These are phyloP conservation scores for Arthroderma sp. DNA, from an alignment of 2,329 filamentous ascomycete species.

Conservation along the genomic window DNA sequence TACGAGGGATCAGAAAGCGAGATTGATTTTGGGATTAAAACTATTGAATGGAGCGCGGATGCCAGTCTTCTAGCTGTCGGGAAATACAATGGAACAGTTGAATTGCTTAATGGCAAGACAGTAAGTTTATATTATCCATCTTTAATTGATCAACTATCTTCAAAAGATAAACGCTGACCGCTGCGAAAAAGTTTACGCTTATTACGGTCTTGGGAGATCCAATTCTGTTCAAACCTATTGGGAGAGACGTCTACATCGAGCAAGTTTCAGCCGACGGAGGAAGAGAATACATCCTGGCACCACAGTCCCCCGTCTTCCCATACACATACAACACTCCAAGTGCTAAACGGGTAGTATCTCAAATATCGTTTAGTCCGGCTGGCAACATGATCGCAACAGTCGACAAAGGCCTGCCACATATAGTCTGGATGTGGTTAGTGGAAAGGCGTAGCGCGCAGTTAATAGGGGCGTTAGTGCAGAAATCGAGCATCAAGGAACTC, in stretches of 20 bases:
- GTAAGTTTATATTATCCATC: constrained; percentile 15
- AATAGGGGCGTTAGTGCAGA: constrained; percentile 28
- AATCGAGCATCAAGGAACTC: constrained; percentile 27
- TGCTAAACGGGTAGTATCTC: constrained; percentile 23
- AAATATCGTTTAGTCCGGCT: constrained; percentile 27
- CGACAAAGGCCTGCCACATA: constrained; percentile 28
- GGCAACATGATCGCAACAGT: constrained; percentile 26
- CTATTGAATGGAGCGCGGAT: constrained; percentile 40
- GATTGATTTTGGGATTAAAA: constrained; percentile 38
- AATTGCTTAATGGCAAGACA: constrained; percentile 33
- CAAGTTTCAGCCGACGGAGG: constrained; percentile 22
- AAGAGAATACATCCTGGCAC: constrained; percentile 24
- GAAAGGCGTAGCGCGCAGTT: constrained; percentile 15
- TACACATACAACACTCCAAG: constrained; percentile 19
- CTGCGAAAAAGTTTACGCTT: constrained; percentile 10
- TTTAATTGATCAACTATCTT: not conserved
- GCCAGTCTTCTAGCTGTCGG: constrained; percentile 36
- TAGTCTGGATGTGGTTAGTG: constrained; percentile 34
- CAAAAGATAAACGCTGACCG: not conserved
- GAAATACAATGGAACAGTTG: constrained; percentile 38
- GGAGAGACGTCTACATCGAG: constrained; percentile 19
- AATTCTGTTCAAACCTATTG: constrained; percentile 21
- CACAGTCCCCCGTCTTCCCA: constrained; percentile 24
- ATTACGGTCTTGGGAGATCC: constrained; percentile 23
- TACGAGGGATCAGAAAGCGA: constrained; percentile 31